A percentile compares a stretch with the other conserved stretches of the same genome.
Conservation (phyloP, 139 green algal genomes). For the Eudorina sp. region DNA sequence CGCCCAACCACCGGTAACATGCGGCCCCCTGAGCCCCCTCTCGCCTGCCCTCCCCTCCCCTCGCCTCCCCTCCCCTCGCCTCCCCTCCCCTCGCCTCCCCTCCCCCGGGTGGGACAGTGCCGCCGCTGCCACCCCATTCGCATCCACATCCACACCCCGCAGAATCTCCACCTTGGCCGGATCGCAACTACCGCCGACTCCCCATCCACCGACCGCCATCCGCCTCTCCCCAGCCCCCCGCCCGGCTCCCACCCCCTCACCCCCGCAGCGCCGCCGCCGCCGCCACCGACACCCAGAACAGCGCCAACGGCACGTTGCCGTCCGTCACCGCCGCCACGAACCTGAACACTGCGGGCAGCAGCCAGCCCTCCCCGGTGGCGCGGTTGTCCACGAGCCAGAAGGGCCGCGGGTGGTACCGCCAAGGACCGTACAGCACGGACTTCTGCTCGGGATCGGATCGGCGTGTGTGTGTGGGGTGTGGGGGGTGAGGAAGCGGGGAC, state of each 20-base stretch:
- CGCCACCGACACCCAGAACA: slow-evolving; percentile 1
- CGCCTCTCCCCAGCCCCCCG: too few relatives aligned
- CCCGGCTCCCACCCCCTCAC: background rate
- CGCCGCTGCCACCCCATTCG: too few relatives aligned
- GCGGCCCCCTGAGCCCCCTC: background rate
- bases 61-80: background rate
- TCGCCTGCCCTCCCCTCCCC: background rate
- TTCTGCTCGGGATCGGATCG: too few relatives aligned
- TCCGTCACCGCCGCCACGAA: slow-evolving; percentile 19
- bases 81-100: background rate
- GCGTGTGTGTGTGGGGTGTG: background rate
- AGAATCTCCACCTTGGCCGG: too few relatives aligned
- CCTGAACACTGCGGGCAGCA: slow-evolving; percentile 22
- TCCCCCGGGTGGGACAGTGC: too few relatives aligned
- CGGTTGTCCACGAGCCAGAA: slow-evolving; percentile 70
- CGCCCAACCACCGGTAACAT: too few relatives aligned
- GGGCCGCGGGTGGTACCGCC: slow-evolving; percentile 70
- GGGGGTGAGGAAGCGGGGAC: background rate
- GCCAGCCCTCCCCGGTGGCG: slow-evolving; percentile 12
- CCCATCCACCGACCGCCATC: too few relatives aligned
- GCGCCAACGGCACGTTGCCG: slow-evolving; percentile 3
- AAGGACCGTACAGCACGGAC: slow-evolving; percentile 77
- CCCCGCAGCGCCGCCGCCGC: slow-evolving; percentile 17
- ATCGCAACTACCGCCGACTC: too few relatives aligned
- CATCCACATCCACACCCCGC: too few relatives aligned